Evolutionary conservation across 768 basidiomycete species (phyloP).

Genomic region (Termitomyces sp.): DNA sequence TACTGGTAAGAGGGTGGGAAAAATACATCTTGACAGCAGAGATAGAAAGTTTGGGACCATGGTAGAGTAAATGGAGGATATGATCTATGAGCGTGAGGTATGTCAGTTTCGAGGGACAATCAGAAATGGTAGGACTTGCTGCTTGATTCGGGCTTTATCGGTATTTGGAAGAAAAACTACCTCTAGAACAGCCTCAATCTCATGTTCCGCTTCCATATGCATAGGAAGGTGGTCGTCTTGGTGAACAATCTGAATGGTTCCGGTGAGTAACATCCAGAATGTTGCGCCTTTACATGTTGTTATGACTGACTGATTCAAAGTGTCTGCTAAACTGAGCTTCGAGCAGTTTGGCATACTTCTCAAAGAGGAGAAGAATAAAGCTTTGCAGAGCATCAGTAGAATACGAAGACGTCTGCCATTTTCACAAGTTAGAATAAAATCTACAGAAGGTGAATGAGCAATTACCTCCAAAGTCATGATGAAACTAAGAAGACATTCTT

Average conservation of each 20-base stretch:
- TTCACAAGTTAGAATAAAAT: background rate
- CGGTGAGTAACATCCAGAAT: background rate
- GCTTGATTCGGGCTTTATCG: slow-evolving; percentile 54
- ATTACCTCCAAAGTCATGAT: slow-evolving; percentile 88
- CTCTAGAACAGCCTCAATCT: slow-evolving; percentile 70
- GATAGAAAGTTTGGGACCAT: slow-evolving; percentile 93
- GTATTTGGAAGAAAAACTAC: slow-evolving; percentile 77
- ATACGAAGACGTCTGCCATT: slow-evolving; percentile 74
- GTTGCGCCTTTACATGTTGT: background rate
- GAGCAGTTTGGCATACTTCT: slow-evolving; percentile 80
- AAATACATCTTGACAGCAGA: slow-evolving; percentile 86
- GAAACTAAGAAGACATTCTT: slow-evolving; percentile 80
- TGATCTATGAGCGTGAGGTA: slow-evolving; percentile 34
- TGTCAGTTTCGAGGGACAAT: background rate
- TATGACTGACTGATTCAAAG: slow-evolving; percentile 63
- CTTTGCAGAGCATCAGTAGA: slow-evolving; percentile 77
- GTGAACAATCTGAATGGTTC: slow-evolving; percentile 57
- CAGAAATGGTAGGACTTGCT: slow-evolving; percentile 32
- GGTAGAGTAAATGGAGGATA: slow-evolving; percentile 71
- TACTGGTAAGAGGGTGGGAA: background rate
- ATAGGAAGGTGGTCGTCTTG: slow-evolving; percentile 90
- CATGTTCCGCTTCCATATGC: slow-evolving; percentile 55
- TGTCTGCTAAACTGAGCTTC: slow-evolving; percentile 75
- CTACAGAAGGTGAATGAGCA: slow-evolving; percentile 7
- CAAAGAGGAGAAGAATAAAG: slow-evolving; percentile 84